phyloP scores from a whole-genome alignment of 768 basidiomycete genomes.

The Pilatotrama ljubarskyi region DNA sequence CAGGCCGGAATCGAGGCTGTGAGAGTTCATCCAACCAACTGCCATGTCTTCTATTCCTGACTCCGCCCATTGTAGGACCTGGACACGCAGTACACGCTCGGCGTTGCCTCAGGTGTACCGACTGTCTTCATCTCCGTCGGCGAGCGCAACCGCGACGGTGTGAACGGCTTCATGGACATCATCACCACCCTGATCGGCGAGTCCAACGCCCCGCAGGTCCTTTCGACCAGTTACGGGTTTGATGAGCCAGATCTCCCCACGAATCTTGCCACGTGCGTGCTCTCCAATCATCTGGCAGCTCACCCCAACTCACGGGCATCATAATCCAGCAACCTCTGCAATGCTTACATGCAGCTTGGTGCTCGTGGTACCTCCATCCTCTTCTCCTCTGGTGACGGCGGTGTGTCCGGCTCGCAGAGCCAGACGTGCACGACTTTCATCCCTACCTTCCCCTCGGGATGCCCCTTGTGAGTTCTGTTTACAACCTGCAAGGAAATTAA shows the following conservation, averaged over 20 bases:
- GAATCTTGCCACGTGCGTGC: slow-evolving; percentile 30
- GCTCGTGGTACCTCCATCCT: slow-evolving; percentile 38
- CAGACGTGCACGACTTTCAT: slow-evolving; percentile 34
- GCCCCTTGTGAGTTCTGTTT: slow-evolving; percentile 33
- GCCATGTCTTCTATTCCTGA: not conserved
- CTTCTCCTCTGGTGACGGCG: slow-evolving; percentile 42
- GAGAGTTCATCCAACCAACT: not conserved
- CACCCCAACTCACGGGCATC: not conserved
- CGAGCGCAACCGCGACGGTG: slow-evolving; percentile 18
- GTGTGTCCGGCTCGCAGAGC: slow-evolving; percentile 35
- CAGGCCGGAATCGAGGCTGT: slow-evolving; percentile 35
- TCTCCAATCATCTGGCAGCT: not conserved
- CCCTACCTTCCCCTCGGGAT: slow-evolving; percentile 39
- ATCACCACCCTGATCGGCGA: slow-evolving; percentile 52
- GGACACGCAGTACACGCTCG: slow-evolving; percentile 22
- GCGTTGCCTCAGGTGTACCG: slow-evolving; percentile 12
- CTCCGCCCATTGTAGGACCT: slow-evolving; percentile 26
- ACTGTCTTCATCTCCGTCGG: slow-evolving; percentile 17
- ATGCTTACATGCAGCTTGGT: slow-evolving; percentile 38
- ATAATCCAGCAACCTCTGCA: slow-evolving; percentile 33
- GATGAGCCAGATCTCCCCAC: slow-evolving; percentile 32
- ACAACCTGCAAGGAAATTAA: not conserved
- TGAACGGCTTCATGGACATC: slow-evolving; percentile 43
- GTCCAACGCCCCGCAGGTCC: slow-evolving; percentile 50
- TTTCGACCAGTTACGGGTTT: slow-evolving; percentile 65